These are phyloP conservation scores for Phytophthora sansomeana DNA, from an alignment of 352 stramenopile genomes.

Conservation along the genomic window DNA sequence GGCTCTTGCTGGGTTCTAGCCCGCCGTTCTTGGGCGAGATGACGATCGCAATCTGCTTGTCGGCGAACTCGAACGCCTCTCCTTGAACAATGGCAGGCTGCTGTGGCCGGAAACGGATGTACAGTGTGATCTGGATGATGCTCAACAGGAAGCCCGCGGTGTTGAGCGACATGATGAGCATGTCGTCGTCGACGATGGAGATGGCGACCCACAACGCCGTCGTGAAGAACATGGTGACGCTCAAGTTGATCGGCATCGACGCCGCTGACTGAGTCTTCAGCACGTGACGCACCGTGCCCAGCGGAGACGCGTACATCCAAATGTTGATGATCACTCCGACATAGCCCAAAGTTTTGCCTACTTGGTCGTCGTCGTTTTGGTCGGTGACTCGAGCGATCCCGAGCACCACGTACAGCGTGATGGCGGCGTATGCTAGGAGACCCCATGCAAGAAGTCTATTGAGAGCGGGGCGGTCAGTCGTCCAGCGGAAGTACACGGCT, in stretches of 20 bases:
- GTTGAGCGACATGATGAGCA: slow-evolving; percentile 43
- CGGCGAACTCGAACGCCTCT: slow-evolving; percentile 17
- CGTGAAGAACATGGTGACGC: slow-evolving; percentile 33
- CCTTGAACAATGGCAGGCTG: slow-evolving; percentile 16
- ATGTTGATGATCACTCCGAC: slow-evolving; percentile 38
- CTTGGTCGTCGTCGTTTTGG: slow-evolving; percentile 38
- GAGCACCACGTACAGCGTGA: slow-evolving; percentile 46
- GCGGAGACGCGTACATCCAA: slow-evolving; percentile 40
- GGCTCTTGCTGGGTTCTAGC: slow-evolving; percentile 25
- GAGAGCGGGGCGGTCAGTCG: slow-evolving; percentile 17
- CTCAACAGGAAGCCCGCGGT: slow-evolving; percentile 33
- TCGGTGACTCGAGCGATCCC: slow-evolving; percentile 39
- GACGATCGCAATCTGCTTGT: slow-evolving; percentile 27
- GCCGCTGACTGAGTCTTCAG: slow-evolving; percentile 25
- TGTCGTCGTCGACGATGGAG: slow-evolving; percentile 33
- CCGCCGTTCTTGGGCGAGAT: slow-evolving; percentile 29
- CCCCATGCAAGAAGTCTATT: slow-evolving; percentile 16
- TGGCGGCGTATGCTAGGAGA: slow-evolving; percentile 16
- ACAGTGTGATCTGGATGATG: slow-evolving; percentile 37
- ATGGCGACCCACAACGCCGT: slow-evolving; percentile 32
- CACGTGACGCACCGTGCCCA: slow-evolving; percentile 35
- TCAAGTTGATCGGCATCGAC: slow-evolving; percentile 41
- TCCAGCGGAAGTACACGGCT: slow-evolving; percentile 32
- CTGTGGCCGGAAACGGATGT: slow-evolving; percentile 31
- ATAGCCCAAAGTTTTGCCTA: slow-evolving; percentile 40